Percentiles rank a stretch among this genome's conserved stretches.
Evolutionary conservation across 106 monocot species (phyloP).

Genomic region (Phalaenopsis aphrodite): DNA sequence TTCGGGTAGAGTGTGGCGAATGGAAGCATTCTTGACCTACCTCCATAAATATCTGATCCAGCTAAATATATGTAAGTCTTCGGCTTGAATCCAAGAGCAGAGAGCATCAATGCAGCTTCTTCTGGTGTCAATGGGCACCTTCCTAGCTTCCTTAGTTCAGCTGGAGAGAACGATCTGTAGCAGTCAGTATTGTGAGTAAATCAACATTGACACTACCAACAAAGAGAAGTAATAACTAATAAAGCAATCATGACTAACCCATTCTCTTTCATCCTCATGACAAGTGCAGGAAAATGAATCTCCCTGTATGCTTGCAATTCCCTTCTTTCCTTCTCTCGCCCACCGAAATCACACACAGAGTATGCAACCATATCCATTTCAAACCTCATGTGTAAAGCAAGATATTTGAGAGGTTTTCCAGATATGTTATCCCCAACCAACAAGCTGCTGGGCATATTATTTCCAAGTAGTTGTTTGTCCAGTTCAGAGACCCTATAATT

Average conservation of each 20-base stretch:
- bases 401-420: conserved; percentile 38
- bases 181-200: neutral
- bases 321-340: conserved; percentile 54
- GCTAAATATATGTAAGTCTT: conserved; percentile 67
- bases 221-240: neutral
- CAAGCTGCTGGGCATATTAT: conserved; percentile 17
- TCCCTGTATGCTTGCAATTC: conserved; percentile 84
- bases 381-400: conserved; percentile 87
- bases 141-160: conserved; percentile 43
- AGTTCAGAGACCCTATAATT: conserved; percentile 16
- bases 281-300: conserved; percentile 71
- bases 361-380: conserved; percentile 98
- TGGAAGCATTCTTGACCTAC: conserved; percentile 43
- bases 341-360: conserved; percentile 80
- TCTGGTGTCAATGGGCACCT: conserved; percentile 72
- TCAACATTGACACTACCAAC: neutral
- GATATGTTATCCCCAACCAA: conserved; percentile 1
- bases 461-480: conserved; percentile 34
- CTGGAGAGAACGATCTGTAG: conserved; percentile 48
- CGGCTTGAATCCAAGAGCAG: conserved; percentile 46
- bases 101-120: conserved; percentile 58
- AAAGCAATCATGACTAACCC: conserved; percentile 19
- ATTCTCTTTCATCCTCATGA: conserved; percentile 29
- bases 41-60: conserved; percentile 61
- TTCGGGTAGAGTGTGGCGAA: conserved; percentile 49